Evolutionary conservation across 352 stramenopile species (phyloP).

Genomic region (Phytophthora kernoviae): DNA sequence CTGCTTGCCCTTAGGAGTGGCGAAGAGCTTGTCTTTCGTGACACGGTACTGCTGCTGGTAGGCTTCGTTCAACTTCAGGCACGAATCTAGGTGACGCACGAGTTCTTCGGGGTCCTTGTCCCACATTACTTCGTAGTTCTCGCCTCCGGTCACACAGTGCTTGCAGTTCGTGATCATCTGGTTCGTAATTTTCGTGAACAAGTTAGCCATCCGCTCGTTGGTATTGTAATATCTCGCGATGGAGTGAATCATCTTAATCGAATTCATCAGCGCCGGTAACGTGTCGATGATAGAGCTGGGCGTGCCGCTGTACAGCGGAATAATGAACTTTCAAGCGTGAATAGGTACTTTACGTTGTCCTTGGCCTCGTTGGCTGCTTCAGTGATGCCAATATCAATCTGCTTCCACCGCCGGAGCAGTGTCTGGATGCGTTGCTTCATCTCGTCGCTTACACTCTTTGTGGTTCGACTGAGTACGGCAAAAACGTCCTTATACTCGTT

Average conservation of each 20-base stretch:
- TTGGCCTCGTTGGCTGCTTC: conserved; percentile 98
- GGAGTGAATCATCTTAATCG: conserved; percentile 99
- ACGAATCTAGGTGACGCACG: conserved; percentile 94
- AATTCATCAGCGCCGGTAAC: conserved; percentile 98
- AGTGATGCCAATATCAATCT: conserved; percentile 98
- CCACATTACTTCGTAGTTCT: conserved; percentile 93
- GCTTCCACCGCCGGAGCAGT: conserved; percentile 96
- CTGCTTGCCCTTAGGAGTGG: conserved; percentile 96
- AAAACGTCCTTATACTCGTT: conserved; percentile 97
- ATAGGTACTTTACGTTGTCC: conserved; percentile 99
- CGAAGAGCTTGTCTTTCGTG: conserved; percentile 97
- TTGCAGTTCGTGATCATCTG: conserved; percentile 99
- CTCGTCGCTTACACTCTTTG: conserved; percentile 86
- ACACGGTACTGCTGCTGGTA: conserved; percentile 98
- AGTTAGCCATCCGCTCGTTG: conserved; percentile 96
- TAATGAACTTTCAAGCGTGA: conserved; percentile 97
- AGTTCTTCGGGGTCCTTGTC: conserved; percentile 95
- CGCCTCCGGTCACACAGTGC: conserved; percentile 89
- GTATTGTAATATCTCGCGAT: conserved; percentile 99
- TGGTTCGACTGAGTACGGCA: conserved; percentile 86
- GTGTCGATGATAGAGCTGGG: conserved; percentile 98
- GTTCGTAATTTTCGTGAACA: conserved; percentile 98
- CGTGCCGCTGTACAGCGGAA: conserved; percentile 91
- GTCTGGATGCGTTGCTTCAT: conserved; percentile 94
- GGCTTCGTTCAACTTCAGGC: conserved; percentile 97